These are phyloP conservation scores for Ramichloridium luteum DNA, from an alignment of 2,329 filamentous ascomycete species.

Conservation along the genomic window DNA sequence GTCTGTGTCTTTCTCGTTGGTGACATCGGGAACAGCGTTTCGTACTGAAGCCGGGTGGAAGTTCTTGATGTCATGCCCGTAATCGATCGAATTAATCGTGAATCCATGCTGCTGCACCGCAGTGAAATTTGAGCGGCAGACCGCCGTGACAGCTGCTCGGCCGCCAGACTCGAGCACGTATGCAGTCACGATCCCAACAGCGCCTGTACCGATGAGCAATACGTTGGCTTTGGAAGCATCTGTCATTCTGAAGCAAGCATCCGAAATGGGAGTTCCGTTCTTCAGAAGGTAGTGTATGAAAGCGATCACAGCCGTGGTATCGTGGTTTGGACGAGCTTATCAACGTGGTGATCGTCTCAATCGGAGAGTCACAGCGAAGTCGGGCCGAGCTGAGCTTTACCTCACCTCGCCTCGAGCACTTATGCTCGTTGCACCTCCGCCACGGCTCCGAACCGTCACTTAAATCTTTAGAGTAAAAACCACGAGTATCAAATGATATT, in stretches of 20 bases:
- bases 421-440: too few species aligned
- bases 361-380: too few species aligned
- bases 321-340: too few species aligned
- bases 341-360: too few species aligned
- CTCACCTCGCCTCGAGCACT: too few species aligned
- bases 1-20: constrained; percentile 13
- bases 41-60: constrained; percentile 27
- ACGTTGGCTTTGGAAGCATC: constrained; percentile 29
- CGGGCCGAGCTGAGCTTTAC: too few species aligned
- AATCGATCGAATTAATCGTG: constrained; percentile 43
- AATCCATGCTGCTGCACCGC: constrained; percentile 39
- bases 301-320: too few species aligned
- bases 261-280: too few species aligned
- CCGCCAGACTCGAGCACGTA: constrained; percentile 42
- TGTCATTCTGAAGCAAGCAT: neutral
- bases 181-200: constrained; percentile 45
- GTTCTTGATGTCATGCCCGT: constrained; percentile 32
- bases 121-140: constrained; percentile 45
- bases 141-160: constrained; percentile 40
- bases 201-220: constrained; percentile 44
- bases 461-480: too few species aligned
- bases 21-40: constrained; percentile 37
- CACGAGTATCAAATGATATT: too few species aligned
- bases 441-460: too few species aligned
- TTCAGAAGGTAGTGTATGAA: too few species aligned